Evolutionary conservation across 2,329 filamentous ascomycete species (phyloP).

Genomic region (Tolypocladium album): DNA sequence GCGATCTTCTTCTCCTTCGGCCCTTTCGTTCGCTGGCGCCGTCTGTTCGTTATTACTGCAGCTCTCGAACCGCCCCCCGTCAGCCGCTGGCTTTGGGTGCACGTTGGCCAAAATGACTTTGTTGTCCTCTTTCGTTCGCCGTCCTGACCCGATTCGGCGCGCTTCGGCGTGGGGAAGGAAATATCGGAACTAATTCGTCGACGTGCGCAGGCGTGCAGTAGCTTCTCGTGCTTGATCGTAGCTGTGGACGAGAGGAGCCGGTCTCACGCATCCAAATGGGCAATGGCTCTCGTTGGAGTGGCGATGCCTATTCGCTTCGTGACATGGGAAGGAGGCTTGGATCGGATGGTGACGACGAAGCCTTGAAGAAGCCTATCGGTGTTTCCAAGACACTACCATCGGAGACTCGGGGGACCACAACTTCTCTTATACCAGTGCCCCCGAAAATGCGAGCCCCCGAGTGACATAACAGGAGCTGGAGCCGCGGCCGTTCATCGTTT

Average conservation of each 20-base stretch:
- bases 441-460: not conserved
- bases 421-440: not conserved
- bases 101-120: not conserved
- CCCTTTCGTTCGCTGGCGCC: not conserved
- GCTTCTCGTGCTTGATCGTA: not conserved
- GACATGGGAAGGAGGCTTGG: not conserved
- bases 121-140: not conserved
- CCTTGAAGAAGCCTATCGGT: not conserved
- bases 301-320: not conserved
- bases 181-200: not conserved
- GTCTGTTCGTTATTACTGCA: not conserved
- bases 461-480: not conserved
- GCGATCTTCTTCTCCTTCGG: not conserved
- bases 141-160: not conserved
- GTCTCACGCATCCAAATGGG: not conserved
- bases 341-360: not conserved
- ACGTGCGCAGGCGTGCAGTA: not conserved
- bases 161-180: not conserved
- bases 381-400: not conserved
- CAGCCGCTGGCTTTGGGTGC: not conserved
- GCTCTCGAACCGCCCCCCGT: not conserved
- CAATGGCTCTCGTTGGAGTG: not conserved
- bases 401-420: not conserved
- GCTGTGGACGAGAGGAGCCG: not conserved
- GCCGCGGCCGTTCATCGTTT: not conserved